A percentile compares a stretch with the other conserved stretches of the same genome.
Conservation (phyloP, 495 filamentous ascomycete species). For the Aspergillus bridgeri region DNA sequence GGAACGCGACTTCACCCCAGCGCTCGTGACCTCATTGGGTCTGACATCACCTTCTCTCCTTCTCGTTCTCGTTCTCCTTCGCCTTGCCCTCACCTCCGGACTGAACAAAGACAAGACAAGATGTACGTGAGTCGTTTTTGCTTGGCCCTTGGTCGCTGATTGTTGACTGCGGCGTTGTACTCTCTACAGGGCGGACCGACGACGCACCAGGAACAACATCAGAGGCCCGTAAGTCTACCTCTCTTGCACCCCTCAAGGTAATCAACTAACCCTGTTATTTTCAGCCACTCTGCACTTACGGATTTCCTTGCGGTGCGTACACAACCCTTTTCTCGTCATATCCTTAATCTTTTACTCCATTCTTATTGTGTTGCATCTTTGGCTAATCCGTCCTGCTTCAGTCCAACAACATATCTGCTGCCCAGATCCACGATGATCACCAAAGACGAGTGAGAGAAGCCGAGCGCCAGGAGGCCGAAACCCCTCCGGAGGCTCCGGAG, state of each 20-base stretch:
- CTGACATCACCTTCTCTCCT: neutral
- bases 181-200: conserved; percentile 35
- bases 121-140: neutral
- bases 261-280: neutral
- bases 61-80: neutral
- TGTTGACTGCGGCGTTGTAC: conserved; percentile 11
- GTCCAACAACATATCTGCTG: conserved; percentile 87
- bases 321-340: neutral
- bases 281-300: conserved; percentile 69
- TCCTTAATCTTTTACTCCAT: too few relatives aligned
- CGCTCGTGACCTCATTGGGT: conserved; percentile 32
- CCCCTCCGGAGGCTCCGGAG: conserved; percentile 15
- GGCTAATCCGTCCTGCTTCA: conserved; percentile 26
- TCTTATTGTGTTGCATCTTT: neutral
- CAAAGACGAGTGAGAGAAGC: conserved; percentile 45
- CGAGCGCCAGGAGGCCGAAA: conserved; percentile 36
- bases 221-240: conserved; percentile 55
- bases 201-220: conserved; percentile 50
- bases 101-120: neutral
- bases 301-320: conserved; percentile 72
- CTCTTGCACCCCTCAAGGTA: neutral
- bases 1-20: conserved; percentile 48
- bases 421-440: conserved; percentile 68
- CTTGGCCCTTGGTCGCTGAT: neutral
- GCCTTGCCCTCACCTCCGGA: neutral